Base-by-base conservation (phyloP, 2,329 filamentous ascomycete genomes). In the Ceratocystis lukuohia region DNA sequence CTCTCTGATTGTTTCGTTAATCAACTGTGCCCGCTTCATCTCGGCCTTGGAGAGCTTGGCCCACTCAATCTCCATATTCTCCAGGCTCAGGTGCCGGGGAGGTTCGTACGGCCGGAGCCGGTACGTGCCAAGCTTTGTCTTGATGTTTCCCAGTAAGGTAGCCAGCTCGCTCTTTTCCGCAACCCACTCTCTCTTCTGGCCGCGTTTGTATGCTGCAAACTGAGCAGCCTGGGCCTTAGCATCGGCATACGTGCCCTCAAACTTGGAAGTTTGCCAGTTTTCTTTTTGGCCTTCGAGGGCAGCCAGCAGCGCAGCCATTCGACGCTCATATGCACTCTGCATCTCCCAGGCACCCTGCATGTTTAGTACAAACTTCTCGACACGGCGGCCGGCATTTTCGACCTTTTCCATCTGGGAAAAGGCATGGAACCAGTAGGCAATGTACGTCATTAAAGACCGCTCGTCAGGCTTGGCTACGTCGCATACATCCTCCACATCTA, bases 271-370 rank as follows among this genome's bases (percentile, higher is more conserved):
- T 70, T 88, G 82, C 94, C 94, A 99, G 67, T 80, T 75, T 65
- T 87, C 80, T 62, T 87, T 82, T 75, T 96, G 91, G 69, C 82
- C 82, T 30, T 82, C 80, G 71, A 97, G 91, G 69, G 86, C 82
- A 70, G 84, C 81, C 69, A 97, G 79, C 50, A 99, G 80, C 70
- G 86, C 89, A 67, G 85, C 84, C 89, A 97, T 96, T 68, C 94
- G 85, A 72, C 88, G 83, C 79, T 99, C 94, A 74, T 93, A 99
- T 37, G 88, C 89, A 74, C 91, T 96, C 76, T 99, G 92, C 94
- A 99, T 99, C 77, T 96, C 93, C 94, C 94, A 99, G 7, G 94
- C 93, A 25, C 94, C 94, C 74, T 96, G 91, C 94, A 99, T 97
- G 75, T 94, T 97, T 74, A 90, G 91, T 71, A 99, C 89, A 73